A percentile compares a stretch with the other conserved stretches of the same genome.
Evolutionary conservation across 75 land plant species (phyloP).

Genomic region (Cunninghamia lanceolata): DNA sequence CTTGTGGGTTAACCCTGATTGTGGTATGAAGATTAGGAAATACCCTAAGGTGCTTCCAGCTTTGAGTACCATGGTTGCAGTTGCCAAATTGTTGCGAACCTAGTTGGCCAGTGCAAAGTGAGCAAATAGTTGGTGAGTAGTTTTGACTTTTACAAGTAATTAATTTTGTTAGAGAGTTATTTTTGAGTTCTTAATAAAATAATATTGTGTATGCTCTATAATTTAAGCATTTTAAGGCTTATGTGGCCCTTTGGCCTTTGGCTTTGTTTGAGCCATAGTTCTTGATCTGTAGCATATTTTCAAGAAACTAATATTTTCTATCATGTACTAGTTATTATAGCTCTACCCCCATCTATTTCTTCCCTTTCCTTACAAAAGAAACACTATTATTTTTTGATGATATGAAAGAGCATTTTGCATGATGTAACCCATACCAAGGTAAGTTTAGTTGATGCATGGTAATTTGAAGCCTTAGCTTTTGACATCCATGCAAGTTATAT

Average conservation of each 20-base stretch:
- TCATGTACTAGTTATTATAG: no score
- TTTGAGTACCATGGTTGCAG: slow-evolving; percentile 65
- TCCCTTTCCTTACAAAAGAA: no score
- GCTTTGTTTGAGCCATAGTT: not conserved
- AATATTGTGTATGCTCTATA: not conserved
- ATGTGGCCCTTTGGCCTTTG: not conserved
- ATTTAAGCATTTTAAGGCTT: not conserved
- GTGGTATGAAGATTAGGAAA: slow-evolving; percentile 78
- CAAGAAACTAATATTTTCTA: no score
- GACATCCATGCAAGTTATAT: no score
- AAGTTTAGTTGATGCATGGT: no score
- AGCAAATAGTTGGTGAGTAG: not conserved
- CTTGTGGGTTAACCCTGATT: slow-evolving; percentile 85
- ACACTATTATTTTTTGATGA: no score
- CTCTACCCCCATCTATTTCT: no score
- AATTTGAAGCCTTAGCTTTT: no score
- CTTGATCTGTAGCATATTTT: not conserved
- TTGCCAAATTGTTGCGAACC: slow-evolving; percentile 64
- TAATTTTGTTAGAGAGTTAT: not conserved
- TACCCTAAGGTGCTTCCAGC: slow-evolving; percentile 74
- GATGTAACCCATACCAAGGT: no score
- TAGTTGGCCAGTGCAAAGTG: slow-evolving; percentile 65
- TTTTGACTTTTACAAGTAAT: not conserved
- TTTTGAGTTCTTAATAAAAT: not conserved
- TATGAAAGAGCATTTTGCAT: no score